Base-by-base conservation (phyloP, 768 basidiomycete species). In the Udeniomyces megalosporus region DNA sequence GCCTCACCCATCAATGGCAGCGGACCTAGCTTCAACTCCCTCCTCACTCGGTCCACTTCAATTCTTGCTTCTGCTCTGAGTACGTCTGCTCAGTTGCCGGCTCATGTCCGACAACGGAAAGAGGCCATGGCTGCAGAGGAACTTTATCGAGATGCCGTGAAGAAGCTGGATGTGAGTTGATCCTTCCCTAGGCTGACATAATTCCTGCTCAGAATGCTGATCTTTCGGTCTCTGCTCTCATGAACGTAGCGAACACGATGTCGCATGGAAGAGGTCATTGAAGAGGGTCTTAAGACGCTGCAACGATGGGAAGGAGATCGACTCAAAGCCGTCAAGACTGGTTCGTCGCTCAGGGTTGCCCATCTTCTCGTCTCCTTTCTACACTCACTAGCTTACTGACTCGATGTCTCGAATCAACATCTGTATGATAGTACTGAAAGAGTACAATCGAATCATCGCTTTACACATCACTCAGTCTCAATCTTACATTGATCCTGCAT, bases 291-390 rank as follows among this genome's bases (percentile, higher is more conserved):
- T 12, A 51, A 35, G 45, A 32, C 35, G 32, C 35, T 65, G 42
- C 58, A 60, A 44, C 50, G 58, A 28, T 65, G 63, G 63, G 63
- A 65, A 34, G 46, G 38, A 8, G 63, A 65, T 34, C 50, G 63
- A n/a, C 46, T 65, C 8, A 45, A 34, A 31, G 63, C 63, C 7
- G 29, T 65, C 32, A 58, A 58, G 58, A 60, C 63, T 24, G 58
- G 55, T 57, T 24, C 20, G 55, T 31, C 20, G 4, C 32, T n/a
- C n/a, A n/a, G n/a, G n/a, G n/a, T n/a, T n/a, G n/a, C 34, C 2
- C 31, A n/a, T 35, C 29, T 6, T 4, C 34, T 29, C 22, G 51
- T 2, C 17, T 20, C 2, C 31, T 17, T 11, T 6, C 14, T 8
- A 22, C 12, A 7, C 12, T 15, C 3, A 28, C 51, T 53, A 34